A percentile compares a stretch with the other conserved stretches of the same genome.
Conservation (phyloP, 176 grass and related monocot genomes). For the Rhipidocladum racemiflorum region DNA sequence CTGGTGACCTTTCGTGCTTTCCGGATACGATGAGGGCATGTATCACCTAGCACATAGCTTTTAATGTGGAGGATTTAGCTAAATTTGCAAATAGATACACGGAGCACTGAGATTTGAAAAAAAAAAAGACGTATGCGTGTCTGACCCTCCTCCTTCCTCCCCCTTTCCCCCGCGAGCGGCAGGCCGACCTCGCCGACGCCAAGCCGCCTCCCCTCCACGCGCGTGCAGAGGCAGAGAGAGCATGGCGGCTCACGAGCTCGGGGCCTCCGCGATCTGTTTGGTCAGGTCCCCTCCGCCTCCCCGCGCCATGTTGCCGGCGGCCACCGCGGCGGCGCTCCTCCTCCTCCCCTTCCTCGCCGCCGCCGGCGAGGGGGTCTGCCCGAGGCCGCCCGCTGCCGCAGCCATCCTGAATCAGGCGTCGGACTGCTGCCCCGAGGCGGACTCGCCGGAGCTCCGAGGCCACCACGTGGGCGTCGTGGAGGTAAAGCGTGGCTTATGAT, state of each 20-base stretch:
- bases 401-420: conserved; percentile 14
- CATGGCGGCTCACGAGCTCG: background rate
- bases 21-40: no score
- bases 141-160: background rate
- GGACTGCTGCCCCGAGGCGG: background rate
- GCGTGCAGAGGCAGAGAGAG: background rate
- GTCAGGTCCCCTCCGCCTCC: background rate
- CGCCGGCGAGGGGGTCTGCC: conserved; percentile 31
- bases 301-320: conserved; percentile 1
- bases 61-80: no score
- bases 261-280: conserved; percentile 4
- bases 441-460: background rate
- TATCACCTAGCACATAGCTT: no score
- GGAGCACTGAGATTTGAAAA: no score
- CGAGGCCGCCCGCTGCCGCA: background rate
- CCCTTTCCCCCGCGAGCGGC: background rate
- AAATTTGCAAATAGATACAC: no score
- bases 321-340: conserved; percentile 25
- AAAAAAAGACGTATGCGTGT: background rate
- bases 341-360: conserved; percentile 32
- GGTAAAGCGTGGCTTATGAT: conserved; percentile 13
- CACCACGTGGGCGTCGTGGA: conserved; percentile 31
- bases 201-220: background rate
- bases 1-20: no score
- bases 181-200: background rate